Percentiles rank a stretch among this genome's conserved stretches.
phyloP scores from a whole-genome alignment of 148 eudicot species.

The Selenicereus undatus region DNA sequence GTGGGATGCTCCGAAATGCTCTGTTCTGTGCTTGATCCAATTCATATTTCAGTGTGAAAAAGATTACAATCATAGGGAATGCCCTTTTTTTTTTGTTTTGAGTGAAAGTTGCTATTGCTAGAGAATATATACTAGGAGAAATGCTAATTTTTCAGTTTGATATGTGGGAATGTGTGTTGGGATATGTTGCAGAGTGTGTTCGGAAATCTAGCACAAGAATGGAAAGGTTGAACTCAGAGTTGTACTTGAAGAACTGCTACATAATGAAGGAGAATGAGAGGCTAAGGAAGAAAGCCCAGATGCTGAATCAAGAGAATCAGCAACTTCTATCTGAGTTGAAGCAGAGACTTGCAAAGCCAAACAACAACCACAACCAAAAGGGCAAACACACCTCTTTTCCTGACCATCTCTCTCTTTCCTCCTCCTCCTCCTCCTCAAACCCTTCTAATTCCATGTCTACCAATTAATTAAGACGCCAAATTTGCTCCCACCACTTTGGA shows the following conservation, averaged over 20 bases:
- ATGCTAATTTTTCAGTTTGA: not conserved
- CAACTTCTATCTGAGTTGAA: constrained; percentile 66
- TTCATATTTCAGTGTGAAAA: not conserved
- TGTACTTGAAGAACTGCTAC: constrained; percentile 81
- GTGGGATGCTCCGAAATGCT: not conserved
- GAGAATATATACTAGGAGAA: not conserved
- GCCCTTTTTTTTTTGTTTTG: too few species aligned
- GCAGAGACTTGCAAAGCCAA: constrained; percentile 38
- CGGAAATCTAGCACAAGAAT: constrained; percentile 26
- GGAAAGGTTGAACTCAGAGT: constrained; percentile 86
- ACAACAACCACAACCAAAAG: constrained; percentile 11
- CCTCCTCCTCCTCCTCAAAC: constrained; percentile 32
- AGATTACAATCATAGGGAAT: too few species aligned
- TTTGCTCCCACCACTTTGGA: constrained; percentile 17
- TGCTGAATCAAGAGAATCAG: constrained; percentile 77
- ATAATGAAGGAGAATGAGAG: constrained; percentile 88
- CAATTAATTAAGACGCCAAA: constrained; percentile 10
- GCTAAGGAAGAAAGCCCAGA: constrained; percentile 75
- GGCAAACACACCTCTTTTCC: constrained; percentile 17
- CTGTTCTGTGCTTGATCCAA: not conserved
- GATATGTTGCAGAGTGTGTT: not conserved
- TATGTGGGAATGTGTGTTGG: not conserved
- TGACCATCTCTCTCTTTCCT: constrained; percentile 22
- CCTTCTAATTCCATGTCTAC: constrained; percentile 28
- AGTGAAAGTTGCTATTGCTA: too few species aligned